Percentiles rank a stretch among this genome's conserved stretches.
Conservation (phyloP, 192 early-diverging fungal genomes). For the Allomyces macrogynus region DNA sequence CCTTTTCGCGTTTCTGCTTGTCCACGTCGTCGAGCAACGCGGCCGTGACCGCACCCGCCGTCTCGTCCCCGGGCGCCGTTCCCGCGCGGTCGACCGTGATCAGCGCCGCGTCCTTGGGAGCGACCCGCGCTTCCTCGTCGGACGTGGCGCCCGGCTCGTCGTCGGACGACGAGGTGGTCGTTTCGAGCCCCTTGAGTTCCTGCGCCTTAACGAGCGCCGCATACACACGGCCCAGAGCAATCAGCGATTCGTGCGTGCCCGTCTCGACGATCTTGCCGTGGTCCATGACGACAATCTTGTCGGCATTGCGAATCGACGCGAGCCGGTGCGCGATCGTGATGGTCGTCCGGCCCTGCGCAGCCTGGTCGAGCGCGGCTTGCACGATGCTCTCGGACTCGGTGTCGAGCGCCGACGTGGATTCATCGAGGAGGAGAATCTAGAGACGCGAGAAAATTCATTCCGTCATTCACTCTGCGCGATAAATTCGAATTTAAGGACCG, state of each 20-base stretch:
- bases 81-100: too few species aligned
- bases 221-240: slow-evolving; percentile 9
- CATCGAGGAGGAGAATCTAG: slow-evolving; percentile 48
- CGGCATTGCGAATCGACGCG: slow-evolving; percentile 14
- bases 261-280: slow-evolving; percentile 16
- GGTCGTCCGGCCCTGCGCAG: slow-evolving; percentile 30
- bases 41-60: too few species aligned
- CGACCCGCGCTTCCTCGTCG: too few species aligned
- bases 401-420: slow-evolving; percentile 58
- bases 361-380: slow-evolving; percentile 26
- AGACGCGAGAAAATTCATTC: too few species aligned
- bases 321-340: slow-evolving; percentile 27
- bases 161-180: too few species aligned
- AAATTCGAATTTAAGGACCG: too few species aligned
- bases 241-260: slow-evolving; percentile 15
- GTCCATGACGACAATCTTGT: slow-evolving; percentile 19
- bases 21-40: background rate
- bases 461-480: too few species aligned
- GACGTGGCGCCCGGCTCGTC: too few species aligned
- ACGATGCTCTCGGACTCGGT: slow-evolving; percentile 42
- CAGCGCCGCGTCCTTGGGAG: too few species aligned
- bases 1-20: background rate
- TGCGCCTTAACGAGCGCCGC: slow-evolving; percentile 13
- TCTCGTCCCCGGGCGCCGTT: too few species aligned
- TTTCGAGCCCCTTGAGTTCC: slow-evolving; percentile 2